Conservation (phyloP, 192 early-diverging fungal species). For the Rhizophlyctis rosea region DNA sequence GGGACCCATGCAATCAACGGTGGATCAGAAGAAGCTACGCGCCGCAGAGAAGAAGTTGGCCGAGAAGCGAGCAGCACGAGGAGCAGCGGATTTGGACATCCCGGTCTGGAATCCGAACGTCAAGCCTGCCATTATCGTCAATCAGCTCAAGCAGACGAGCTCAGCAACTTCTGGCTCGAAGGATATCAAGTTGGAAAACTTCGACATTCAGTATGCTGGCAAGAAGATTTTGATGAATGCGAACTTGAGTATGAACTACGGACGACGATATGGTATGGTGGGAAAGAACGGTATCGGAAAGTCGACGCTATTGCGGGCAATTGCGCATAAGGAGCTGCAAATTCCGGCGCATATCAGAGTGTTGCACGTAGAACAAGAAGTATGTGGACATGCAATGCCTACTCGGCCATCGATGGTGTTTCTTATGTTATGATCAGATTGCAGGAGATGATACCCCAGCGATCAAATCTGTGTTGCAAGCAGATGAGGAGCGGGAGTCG, state of each 20-base stretch:
- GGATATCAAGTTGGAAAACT: slow-evolving; percentile 94
- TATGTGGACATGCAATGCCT: slow-evolving; percentile 59
- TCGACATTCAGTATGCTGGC: slow-evolving; percentile 91
- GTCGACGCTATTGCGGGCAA: slow-evolving; percentile 77
- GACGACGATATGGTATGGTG: slow-evolving; percentile 93
- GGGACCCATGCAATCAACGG: slow-evolving; percentile 32
- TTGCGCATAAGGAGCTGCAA: slow-evolving; percentile 77
- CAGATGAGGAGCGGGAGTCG: slow-evolving; percentile 89
- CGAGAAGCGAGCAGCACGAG: slow-evolving; percentile 83
- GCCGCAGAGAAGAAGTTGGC: slow-evolving; percentile 92
- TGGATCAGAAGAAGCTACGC: slow-evolving; percentile 72
- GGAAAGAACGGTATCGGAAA: slow-evolving; percentile 92
- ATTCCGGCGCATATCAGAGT: slow-evolving; percentile 90
- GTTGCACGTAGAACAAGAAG: slow-evolving; percentile 97
- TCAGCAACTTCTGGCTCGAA: slow-evolving; percentile 80
- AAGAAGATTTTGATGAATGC: slow-evolving; percentile 90
- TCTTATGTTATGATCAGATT: slow-evolving; percentile 73
- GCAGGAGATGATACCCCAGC: slow-evolving; percentile 84
- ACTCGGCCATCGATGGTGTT: slow-evolving; percentile 51
- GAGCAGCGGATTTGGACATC: slow-evolving; percentile 61
- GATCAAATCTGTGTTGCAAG: slow-evolving; percentile 84
- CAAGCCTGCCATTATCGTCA: slow-evolving; percentile 68
- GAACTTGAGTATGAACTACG: slow-evolving; percentile 76
- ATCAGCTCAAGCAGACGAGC: slow-evolving; percentile 84
- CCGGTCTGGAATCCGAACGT: slow-evolving; percentile 57